Conservation (phyloP, 192 early-diverging fungal genomes). For the Mortierella claussenii region DNA sequence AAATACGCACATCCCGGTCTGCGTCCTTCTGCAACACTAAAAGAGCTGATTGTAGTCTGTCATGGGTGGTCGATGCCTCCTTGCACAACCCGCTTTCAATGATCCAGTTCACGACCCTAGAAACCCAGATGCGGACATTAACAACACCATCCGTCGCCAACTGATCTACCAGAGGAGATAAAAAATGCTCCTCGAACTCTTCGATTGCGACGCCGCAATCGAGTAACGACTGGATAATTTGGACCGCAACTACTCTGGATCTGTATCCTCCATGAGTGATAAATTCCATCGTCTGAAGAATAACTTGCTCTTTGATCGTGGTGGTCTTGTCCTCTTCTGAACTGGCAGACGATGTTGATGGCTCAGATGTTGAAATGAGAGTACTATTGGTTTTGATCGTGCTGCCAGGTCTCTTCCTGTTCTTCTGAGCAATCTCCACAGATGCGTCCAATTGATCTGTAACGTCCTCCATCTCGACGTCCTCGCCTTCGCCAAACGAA, state of each 20-base stretch:
- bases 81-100: conserved; percentile 38
- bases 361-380: background rate
- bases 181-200: conserved; percentile 79
- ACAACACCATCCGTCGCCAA: conserved; percentile 73
- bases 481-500: conserved; percentile 44
- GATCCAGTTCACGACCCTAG: conserved; percentile 57
- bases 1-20: conserved; percentile 48
- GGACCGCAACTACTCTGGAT: conserved; percentile 57
- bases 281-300: conserved; percentile 36
- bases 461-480: conserved; percentile 42
- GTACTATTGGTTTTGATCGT: background rate
- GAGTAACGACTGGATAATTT: conserved; percentile 76
- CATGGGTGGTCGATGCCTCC: conserved; percentile 4
- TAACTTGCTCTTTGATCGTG: conserved; percentile 38
- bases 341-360: background rate
- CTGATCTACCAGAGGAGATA: conserved; percentile 63
- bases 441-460: conserved; percentile 12
- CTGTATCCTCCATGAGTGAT: conserved; percentile 34
- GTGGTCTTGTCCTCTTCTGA: conserved; percentile 13
- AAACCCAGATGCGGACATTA: conserved; percentile 80
- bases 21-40: conserved; percentile 25
- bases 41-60: conserved; percentile 16
- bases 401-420: background rate
- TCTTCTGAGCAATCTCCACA: background rate
- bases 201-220: conserved; percentile 65